These are phyloP conservation scores for Crithidia expoeki DNA, from an alignment of 208 protist genomes.

Conservation along the genomic window DNA sequence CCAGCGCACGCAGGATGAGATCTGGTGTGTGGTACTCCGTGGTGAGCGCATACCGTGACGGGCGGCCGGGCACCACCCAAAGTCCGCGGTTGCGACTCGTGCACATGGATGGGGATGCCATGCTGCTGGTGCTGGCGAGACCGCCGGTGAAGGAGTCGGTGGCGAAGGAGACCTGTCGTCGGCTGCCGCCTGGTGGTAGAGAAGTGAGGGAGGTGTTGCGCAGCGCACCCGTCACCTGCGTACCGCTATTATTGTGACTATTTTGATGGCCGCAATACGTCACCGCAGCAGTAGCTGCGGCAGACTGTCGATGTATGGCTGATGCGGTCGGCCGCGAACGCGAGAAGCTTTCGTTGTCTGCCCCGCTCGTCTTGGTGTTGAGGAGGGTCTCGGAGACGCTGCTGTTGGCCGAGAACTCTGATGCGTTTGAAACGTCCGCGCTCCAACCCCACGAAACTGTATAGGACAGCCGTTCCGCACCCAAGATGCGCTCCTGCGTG, in stretches of 20 bases:
- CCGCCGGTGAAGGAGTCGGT: neutral
- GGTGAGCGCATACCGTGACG: conserved; percentile 19
- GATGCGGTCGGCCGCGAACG: conserved; percentile 14
- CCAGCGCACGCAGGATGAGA: conserved; percentile 34
- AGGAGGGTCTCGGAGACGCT: conserved; percentile 7
- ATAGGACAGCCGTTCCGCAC: conserved; percentile 10
- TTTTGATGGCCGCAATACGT: too few species aligned
- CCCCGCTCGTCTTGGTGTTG: neutral
- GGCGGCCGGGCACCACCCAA: conserved; percentile 25
- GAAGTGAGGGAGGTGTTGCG: neutral
- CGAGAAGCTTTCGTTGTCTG: conserved; percentile 36
- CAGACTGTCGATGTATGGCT: conserved; percentile 6
- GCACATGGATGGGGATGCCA: conserved; percentile 1
- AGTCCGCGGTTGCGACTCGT: conserved; percentile 2
- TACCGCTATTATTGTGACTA: neutral
- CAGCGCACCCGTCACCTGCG: neutral
- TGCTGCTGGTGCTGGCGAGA: neutral
- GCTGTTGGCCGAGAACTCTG: conserved; percentile 7
- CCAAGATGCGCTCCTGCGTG: neutral
- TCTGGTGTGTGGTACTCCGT: conserved; percentile 30
- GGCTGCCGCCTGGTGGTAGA: neutral
- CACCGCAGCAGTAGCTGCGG: too few species aligned
- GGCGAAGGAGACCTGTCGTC: neutral
- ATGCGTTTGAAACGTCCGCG: neutral
- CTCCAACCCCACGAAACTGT: conserved; percentile 14